Evolutionary conservation across 345 rosid genomes (phyloP).

Genomic region (Ailanthus altissimus): DNA sequence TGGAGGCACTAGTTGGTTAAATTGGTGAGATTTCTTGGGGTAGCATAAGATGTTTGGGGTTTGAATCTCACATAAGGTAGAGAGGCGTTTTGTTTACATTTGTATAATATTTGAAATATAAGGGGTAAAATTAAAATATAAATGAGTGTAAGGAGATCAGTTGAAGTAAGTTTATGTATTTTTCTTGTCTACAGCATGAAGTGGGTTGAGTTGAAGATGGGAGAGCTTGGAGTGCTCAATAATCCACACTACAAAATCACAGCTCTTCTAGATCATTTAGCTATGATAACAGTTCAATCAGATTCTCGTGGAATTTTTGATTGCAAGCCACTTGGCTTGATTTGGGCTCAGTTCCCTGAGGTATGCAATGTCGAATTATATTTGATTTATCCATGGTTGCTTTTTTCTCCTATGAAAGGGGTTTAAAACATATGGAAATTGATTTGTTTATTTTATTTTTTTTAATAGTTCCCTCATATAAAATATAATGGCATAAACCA

Average conservation of each 20-base stretch:
- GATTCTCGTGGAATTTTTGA: conserved; percentile 84
- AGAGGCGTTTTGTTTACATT: no score
- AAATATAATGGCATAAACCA: background rate
- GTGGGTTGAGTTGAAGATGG: conserved; percentile 99
- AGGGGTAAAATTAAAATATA: background rate
- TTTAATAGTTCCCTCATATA: background rate
- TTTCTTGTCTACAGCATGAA: conserved; percentile 66
- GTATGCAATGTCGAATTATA: conserved; percentile 30
- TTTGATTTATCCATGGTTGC: background rate
- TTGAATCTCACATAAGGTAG: no score
- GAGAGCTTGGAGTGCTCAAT: conserved; percentile 83
- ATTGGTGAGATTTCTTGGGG: no score
- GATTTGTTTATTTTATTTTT: background rate
- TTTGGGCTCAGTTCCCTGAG: conserved; percentile 91
- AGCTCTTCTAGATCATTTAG: conserved; percentile 87
- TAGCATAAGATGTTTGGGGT: no score
- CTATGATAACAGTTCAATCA: conserved; percentile 94
- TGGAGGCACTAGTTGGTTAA: background rate
- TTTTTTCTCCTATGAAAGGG: background rate
- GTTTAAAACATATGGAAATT: background rate
- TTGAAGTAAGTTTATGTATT: background rate
- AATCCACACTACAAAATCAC: conserved; percentile 92
- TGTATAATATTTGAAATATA: no score
- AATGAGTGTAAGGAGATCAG: background rate
- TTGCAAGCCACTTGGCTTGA: conserved; percentile 92